These are phyloP conservation scores for Rutidosis leptorrhynchoides DNA, from an alignment of 129 eudicot genomes.

Conservation along the genomic window DNA sequence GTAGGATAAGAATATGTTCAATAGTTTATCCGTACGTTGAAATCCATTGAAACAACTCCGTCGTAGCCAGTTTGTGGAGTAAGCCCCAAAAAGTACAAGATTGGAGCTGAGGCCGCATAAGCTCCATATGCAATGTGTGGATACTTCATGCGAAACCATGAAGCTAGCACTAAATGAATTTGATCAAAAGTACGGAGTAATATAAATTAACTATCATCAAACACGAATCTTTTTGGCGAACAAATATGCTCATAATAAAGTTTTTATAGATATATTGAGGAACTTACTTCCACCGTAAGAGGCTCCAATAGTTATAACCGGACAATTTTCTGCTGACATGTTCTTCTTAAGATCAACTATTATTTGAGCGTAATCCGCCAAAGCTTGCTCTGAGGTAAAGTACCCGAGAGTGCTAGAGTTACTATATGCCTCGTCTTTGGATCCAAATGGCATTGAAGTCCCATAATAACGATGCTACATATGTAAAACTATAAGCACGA, in stretches of 20 bases:
- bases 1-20: too few species aligned
- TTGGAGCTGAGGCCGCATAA: slow-evolving; percentile 27
- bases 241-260: too few species aligned
- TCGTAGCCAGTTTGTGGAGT: slow-evolving; percentile 32
- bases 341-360: slow-evolving; percentile 34
- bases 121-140: slow-evolving; percentile 34
- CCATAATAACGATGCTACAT: slow-evolving; percentile 39
- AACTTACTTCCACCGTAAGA: slow-evolving; percentile 47
- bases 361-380: slow-evolving; percentile 41
- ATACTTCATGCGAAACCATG: slow-evolving; percentile 31
- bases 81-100: slow-evolving; percentile 27
- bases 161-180: slow-evolving; percentile 18
- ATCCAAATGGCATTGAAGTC: slow-evolving; percentile 39
- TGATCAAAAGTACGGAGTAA: neutral
- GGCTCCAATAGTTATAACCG: slow-evolving; percentile 38
- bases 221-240: too few species aligned
- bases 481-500: neutral
- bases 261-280: too few species aligned
- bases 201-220: neutral
- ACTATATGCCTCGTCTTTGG: slow-evolving; percentile 22
- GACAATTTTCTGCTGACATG: slow-evolving; percentile 33
- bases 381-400: slow-evolving; percentile 34
- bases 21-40: slow-evolving; percentile 17
- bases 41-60: slow-evolving; percentile 23
- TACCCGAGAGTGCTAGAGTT: slow-evolving; percentile 33